Base-by-base conservation (phyloP, 2,329 filamentous ascomycete species). In the Cucurbitaria berberidis region DNA sequence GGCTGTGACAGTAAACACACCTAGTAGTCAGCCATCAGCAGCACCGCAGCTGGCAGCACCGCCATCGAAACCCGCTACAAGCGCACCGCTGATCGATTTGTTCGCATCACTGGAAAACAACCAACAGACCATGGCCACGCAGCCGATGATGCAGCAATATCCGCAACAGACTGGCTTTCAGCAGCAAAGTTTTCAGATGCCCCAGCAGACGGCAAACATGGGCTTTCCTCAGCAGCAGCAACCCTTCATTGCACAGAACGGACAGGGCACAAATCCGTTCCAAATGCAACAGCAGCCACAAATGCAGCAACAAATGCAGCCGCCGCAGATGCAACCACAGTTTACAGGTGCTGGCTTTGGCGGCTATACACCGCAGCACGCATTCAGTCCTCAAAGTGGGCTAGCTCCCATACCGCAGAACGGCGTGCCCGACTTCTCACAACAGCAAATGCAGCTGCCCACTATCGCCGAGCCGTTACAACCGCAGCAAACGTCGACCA, bases 201-300 rank as follows among this genome's bases (percentile, higher is more conserved):
- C 80, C 32, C 83, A 83, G 62, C 76, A 82, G 50, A 63, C 68
- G 5, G 59, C 62, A 16, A 57, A 65, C 34, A 62, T 66, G 48
- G 62, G 61, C 29, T 72, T 72, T 32, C 55, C 55, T 16, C 68
- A 67, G 48, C 70, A 71, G 36, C 76, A 70, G 40, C 73, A 66
- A 51, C 68, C 65, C 30, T 91, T 89, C 74, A 86, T 84, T 1
- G 86, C 87, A 30, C 62, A 67, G 39, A 59, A 62, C 21, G 24
- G 87, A 84, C 63, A 86, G 88, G 24, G 90, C 96, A 78, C 81
- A 96, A 56, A 98, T 96, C 70, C 95, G 93, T 78, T 97, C 96
- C 76, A 93, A 89, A 69, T 93, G 91, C 5, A 96, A 39, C 67
- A 97, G n/a, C 40, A 18, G 34, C 69, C 71, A 21, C 63, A 63